Evolutionary conservation across 352 stramenopile species (phyloP), one percentile per base, ranked within the genome.

Genomic region (Phytophthora europaea): DNA sequence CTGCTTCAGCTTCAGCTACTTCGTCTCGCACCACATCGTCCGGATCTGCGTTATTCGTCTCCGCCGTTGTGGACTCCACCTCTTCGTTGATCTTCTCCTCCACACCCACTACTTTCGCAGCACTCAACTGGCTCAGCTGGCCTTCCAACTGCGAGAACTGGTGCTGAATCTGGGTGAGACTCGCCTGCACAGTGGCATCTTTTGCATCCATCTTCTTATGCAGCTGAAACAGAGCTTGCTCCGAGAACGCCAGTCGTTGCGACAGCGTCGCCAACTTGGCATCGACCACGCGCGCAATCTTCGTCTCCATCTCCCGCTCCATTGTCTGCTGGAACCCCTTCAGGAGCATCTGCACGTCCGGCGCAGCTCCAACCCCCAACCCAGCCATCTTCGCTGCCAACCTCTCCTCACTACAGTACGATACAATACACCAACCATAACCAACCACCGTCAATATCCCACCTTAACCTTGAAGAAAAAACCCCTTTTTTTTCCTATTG

Each of bases 231-330:
- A 94, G 76, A 34, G 80, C 78, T 40, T 90, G 86, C 70, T 96
- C 89, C 13, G 89, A 89, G 50, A 87, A 83, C 23, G 78, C 61
- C 6, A 96, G 67, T 6, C 87, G 78, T 59, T 92, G 79, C 4
- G 82, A 83, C 15, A 96, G 58, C 18, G 67, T 65, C 1, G 79
- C 61, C 7, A 94, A 59, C 52, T 94, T 94, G 4, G 78, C 81
- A 56, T 96, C 83, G 3, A 96, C 67, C 1, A 76, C 83, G 0
- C 53, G 77, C 12, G 73, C 65, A 73, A 94, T 91, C 56, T 93
- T 94, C 23, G 70, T 76, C 67, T 94, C 86, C 60, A 94, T 80
- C 31, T 94, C 76, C 2, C 68, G 75, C 75, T 93, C 79, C 52
- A 94, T 62, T 18, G 73, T 87, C 68, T 92, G 82, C 53, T 94